Base-by-base conservation (phyloP, 768 basidiomycete species). In the Clavaria fumosa region DNA sequence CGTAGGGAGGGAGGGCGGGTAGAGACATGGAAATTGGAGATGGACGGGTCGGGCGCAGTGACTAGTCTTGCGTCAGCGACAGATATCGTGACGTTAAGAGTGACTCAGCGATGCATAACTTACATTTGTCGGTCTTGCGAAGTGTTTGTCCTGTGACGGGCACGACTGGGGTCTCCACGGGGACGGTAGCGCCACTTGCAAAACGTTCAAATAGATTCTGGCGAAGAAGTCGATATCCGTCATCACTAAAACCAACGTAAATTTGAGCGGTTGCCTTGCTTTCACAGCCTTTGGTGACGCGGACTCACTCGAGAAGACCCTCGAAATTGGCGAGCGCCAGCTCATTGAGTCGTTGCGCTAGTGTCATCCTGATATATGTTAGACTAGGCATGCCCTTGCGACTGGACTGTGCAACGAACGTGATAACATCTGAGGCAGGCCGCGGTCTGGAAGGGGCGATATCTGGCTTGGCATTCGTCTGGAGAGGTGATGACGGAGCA, bases 201-300 rank as follows among this genome's bases (percentile, higher is more conserved):
- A 72, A 66, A 28, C 72, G 67, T 52, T 78, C 70, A 47, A 82
- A 81, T 24, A 75, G 57, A 48, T 69, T 72, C 51, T 75, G 75
- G 7, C 78, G 69, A 31, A 82, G 63, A 7, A 80, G 55, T 18
- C 78, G 69, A 49, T 80, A 81, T 52, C 78, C 78, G 45, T 80
- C 75, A 53, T 81, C 77, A 47, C 79, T 82, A 5, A 35, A 19
- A 30, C 7, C 24, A 18, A 19, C n/a, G 7, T 30, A 12, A 28
- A 30, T n/a, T 23, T 17, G 12, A 20, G 9, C 14, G 15, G 17
- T 18, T 18, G 26, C 14, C 10, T 15, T 43, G 31, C 3, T 31
- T 24, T 31, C n/a, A 32, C 22, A 19, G 23, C 18, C 30, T 21
- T 14, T 42, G 15, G 33, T 23, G 18, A 19, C 3, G 19, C 42